phyloP scores from a whole-genome alignment of 306 rosid species.

The Dalbergia cochinchinensis region DNA sequence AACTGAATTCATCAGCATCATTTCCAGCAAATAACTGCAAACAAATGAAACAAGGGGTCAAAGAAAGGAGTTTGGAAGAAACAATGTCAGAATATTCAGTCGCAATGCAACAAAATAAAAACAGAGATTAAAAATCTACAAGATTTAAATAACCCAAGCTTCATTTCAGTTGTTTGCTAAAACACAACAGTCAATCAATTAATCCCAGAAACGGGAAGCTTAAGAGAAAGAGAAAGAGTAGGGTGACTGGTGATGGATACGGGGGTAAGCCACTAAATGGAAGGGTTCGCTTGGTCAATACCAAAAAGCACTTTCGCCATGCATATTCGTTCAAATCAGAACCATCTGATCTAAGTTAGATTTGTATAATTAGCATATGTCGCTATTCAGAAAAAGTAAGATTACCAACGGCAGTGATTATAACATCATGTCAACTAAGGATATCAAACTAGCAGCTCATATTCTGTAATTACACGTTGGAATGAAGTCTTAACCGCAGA shows the following conservation, averaged over 20 bases:
- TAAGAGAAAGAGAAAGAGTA: not conserved
- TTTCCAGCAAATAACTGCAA: constrained; percentile 85
- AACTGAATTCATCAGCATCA: constrained; percentile 91
- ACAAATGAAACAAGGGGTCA: constrained; percentile 31
- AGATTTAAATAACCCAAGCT: not conserved
- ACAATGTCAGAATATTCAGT: not conserved
- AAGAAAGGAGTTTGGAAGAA: not conserved
- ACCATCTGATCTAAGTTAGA: too few species aligned
- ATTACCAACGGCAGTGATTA: not conserved
- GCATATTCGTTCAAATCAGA: too few species aligned
- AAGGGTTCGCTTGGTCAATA: too few species aligned
- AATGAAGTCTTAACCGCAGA: constrained; percentile 10
- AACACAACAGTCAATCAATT: not conserved
- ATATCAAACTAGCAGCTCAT: not conserved
- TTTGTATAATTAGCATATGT: not conserved
- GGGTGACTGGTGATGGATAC: too few species aligned
- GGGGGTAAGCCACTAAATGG: too few species aligned
- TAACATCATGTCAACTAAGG: not conserved
- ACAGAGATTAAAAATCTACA: not conserved
- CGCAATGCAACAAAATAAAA: not conserved
- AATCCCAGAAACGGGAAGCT: too few species aligned
- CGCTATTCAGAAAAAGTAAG: not conserved
- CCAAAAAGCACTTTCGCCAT: too few species aligned
- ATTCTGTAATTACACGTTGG: not conserved
- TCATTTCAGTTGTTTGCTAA: not conserved